Percentiles rank a stretch among this genome's conserved stretches.
These are phyloP conservation scores for Laguncularia racemosa DNA, from an alignment of 345 rosid genomes.

Conservation along the genomic window DNA sequence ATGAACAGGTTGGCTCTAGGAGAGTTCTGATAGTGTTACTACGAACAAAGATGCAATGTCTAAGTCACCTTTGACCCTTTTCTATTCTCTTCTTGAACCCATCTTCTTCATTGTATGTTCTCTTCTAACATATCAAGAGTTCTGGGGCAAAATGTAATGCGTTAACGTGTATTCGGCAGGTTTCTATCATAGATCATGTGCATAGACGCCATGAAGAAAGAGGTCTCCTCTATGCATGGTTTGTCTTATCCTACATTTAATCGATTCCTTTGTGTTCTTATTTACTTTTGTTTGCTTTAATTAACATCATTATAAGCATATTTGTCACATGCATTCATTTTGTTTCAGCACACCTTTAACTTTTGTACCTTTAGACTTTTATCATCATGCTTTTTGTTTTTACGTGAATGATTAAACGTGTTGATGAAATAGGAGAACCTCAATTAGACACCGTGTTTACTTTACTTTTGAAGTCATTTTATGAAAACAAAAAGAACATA, in stretches of 20 bases:
- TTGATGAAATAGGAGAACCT: too few relatives aligned
- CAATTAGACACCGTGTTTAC: too few relatives aligned
- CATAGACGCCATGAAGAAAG: slow-evolving; percentile 24
- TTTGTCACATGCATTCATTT: too few relatives aligned
- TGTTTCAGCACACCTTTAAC: too few relatives aligned
- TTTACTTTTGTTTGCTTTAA: background rate
- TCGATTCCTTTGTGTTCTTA: background rate
- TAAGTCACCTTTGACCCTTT: background rate
- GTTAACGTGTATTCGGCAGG: background rate
- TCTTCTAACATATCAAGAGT: background rate
- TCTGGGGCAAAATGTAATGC: background rate
- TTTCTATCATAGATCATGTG: slow-evolving; percentile 10
- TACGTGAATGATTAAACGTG: too few relatives aligned
- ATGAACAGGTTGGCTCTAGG: too few relatives aligned
- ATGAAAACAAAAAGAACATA: too few relatives aligned
- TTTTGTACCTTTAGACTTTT: too few relatives aligned
- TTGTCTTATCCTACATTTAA: background rate
- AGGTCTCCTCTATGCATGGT: slow-evolving; percentile 32
- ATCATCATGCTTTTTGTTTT: too few relatives aligned
- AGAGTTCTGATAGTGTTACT: too few relatives aligned
- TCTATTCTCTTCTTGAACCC: background rate
- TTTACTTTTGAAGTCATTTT: too few relatives aligned
- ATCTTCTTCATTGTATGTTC: background rate
- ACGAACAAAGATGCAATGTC: too few relatives aligned
- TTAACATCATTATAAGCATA: background rate